A percentile compares a stretch with the other conserved stretches of the same genome.
Conservation (phyloP, 2,329 filamentous ascomycete genomes). For the Neospermospora avenae region DNA sequence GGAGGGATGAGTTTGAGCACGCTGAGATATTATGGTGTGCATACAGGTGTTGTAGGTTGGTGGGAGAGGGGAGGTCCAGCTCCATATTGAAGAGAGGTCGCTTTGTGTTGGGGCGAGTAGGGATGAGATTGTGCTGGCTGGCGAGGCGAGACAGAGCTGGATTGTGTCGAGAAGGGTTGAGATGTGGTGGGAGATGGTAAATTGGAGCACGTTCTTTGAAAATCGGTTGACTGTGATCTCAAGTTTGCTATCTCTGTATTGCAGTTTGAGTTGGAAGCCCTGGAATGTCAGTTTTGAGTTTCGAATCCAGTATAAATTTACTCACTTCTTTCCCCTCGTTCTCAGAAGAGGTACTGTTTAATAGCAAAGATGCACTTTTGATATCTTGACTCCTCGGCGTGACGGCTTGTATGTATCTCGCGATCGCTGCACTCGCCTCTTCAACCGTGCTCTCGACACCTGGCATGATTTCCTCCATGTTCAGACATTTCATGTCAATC, state of each 20-base stretch:
- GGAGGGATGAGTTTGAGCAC: slow-evolving; percentile 34
- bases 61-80: slow-evolving; percentile 45
- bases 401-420: slow-evolving; percentile 23
- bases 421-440: slow-evolving; percentile 32
- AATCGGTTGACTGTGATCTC: slow-evolving; percentile 42
- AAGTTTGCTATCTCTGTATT: slow-evolving; percentile 24
- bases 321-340: slow-evolving; percentile 30
- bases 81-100: slow-evolving; percentile 46
- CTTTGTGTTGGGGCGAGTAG: slow-evolving; percentile 35
- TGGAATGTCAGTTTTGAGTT: neutral
- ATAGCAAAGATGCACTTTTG: slow-evolving; percentile 9
- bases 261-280: neutral
- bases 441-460: slow-evolving; percentile 35
- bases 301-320: neutral
- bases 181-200: slow-evolving; percentile 43
- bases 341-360: slow-evolving; percentile 20
- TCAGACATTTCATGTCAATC: slow-evolving; percentile 24
- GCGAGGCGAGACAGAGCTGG: slow-evolving; percentile 34
- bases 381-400: neutral
- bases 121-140: slow-evolving; percentile 33
- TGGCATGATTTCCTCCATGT: slow-evolving; percentile 36
- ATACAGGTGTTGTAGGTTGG: slow-evolving; percentile 43
- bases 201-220: slow-evolving; percentile 30
- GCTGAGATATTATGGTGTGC: slow-evolving; percentile 44
- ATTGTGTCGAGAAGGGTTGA: slow-evolving; percentile 43